Evolutionary conservation across 768 basidiomycete genomes (phyloP).

Genomic region (Tulasnella sp.): DNA sequence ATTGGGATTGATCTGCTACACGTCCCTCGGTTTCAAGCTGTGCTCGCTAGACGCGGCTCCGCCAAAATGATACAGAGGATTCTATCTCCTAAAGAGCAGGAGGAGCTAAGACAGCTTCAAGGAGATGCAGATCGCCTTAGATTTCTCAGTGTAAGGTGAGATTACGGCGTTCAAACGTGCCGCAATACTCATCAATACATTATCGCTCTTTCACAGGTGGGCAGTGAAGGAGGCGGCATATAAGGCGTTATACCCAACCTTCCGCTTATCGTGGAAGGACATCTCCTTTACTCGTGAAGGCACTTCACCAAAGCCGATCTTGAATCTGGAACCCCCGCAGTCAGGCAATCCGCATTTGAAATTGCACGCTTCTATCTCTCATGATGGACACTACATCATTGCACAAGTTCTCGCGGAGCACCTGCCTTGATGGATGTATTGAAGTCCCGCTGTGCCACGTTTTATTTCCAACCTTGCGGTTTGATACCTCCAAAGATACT

Average conservation of each 20-base stretch:
- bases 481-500: too few relatives aligned
- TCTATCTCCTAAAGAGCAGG: constrained; percentile 40
- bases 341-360: constrained; percentile 22
- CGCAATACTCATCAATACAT: not conserved
- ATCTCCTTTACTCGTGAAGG: constrained; percentile 38
- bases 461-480: too few relatives aligned
- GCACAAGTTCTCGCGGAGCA: constrained; percentile 54
- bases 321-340: constrained; percentile 17
- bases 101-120: constrained; percentile 30
- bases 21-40: constrained; percentile 47
- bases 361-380: constrained; percentile 64
- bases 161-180: not conserved
- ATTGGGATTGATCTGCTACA: constrained; percentile 67
- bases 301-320: constrained; percentile 31
- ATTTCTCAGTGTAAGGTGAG: constrained; percentile 60
- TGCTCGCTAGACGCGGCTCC: constrained; percentile 40
- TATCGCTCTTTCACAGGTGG: constrained; percentile 44
- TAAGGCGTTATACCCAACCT: constrained; percentile 62
- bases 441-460: not conserved
- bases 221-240: constrained; percentile 77
- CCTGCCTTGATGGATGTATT: not conserved
- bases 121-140: constrained; percentile 17
- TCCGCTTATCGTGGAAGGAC: constrained; percentile 63
- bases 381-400: constrained; percentile 69
- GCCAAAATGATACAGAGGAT: constrained; percentile 47